A percentile compares a stretch with the other conserved stretches of the same genome.
phyloP scores from a whole-genome alignment of 116 monocot genomes.

The Dioscorea cayenensis region DNA sequence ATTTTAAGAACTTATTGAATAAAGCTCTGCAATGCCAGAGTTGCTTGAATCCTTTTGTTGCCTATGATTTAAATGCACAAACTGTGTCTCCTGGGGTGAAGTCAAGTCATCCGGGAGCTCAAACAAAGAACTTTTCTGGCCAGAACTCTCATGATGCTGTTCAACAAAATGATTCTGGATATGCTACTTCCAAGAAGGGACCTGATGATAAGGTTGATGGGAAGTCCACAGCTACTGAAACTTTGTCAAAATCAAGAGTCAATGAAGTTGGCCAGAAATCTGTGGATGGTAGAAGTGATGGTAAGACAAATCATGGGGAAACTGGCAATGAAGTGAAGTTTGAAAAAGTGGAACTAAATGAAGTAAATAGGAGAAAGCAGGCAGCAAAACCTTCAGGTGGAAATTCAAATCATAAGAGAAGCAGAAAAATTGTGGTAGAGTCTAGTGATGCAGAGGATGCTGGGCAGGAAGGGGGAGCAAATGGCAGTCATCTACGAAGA shows the following conservation, averaged over 20 bases:
- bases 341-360: constrained; percentile 27
- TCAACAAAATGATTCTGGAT: constrained; percentile 1
- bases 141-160: constrained; percentile 8
- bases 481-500: constrained; percentile 26
- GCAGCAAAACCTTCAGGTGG: constrained; percentile 10
- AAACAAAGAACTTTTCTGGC: constrained; percentile 4
- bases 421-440: constrained; percentile 24
- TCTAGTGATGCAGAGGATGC: constrained; percentile 34
- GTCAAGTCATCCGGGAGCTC: constrained; percentile 1
- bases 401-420: constrained; percentile 25
- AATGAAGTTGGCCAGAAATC: constrained; percentile 5
- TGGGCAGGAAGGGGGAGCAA: constrained; percentile 9
- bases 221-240: background rate
- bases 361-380: constrained; percentile 7
- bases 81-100: constrained; percentile 11
- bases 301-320: constrained; percentile 9
- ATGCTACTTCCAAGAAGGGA: constrained; percentile 12
- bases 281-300: constrained; percentile 7
- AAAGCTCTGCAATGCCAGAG: constrained; percentile 50
- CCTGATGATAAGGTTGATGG: constrained; percentile 19
- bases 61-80: constrained; percentile 49
- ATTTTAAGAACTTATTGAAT: constrained; percentile 37
- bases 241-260: background rate
- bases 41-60: constrained; percentile 48
- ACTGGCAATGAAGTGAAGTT: constrained; percentile 26